A percentile compares a stretch with the other conserved stretches of the same genome.
These are phyloP conservation scores for Colletotrichum sublineola DNA, from an alignment of 2,329 filamentous ascomycete genomes.

Conservation along the genomic window DNA sequence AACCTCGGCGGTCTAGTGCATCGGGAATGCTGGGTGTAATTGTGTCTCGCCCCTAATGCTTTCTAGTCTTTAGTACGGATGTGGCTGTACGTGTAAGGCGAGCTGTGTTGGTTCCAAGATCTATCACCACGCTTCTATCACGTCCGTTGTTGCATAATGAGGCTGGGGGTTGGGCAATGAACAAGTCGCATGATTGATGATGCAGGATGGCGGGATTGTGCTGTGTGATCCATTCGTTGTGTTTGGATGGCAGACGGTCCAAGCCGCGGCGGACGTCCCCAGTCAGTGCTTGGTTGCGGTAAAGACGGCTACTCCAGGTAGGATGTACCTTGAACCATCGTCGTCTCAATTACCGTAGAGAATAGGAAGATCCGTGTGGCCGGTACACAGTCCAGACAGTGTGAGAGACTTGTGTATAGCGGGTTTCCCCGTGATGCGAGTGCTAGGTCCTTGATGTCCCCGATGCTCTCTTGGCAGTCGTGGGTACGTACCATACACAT, in stretches of 20 bases:
- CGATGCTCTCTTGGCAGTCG: background rate
- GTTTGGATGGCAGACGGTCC: slow-evolving; percentile 33
- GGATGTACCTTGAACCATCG: slow-evolving; percentile 13
- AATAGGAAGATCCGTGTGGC: background rate
- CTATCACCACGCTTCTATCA: background rate
- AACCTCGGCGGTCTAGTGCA: background rate
- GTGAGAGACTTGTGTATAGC: background rate
- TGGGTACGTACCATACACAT: background rate
- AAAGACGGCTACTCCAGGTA: background rate
- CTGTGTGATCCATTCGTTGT: slow-evolving; percentile 1
- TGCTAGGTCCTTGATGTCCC: background rate
- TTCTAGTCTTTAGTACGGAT: background rate
- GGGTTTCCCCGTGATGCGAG: slow-evolving; percentile 2
- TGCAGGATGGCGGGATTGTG: slow-evolving; percentile 5
- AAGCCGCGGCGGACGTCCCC: slow-evolving; percentile 21
- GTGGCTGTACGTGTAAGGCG: background rate
- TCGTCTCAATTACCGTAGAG: slow-evolving; percentile 25
- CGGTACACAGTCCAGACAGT: slow-evolving; percentile 3
- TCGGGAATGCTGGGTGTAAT: slow-evolving; percentile 28
- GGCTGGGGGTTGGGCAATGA: background rate
- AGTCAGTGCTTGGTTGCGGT: background rate
- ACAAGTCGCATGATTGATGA: slow-evolving; percentile 11
- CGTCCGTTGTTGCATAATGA: background rate
- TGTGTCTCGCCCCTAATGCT: slow-evolving; percentile 10
- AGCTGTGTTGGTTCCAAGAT: background rate